These are phyloP conservation scores for Ceratocystis smalleyi DNA, from an alignment of 2,329 filamentous ascomycete genomes.

Conservation along the genomic window DNA sequence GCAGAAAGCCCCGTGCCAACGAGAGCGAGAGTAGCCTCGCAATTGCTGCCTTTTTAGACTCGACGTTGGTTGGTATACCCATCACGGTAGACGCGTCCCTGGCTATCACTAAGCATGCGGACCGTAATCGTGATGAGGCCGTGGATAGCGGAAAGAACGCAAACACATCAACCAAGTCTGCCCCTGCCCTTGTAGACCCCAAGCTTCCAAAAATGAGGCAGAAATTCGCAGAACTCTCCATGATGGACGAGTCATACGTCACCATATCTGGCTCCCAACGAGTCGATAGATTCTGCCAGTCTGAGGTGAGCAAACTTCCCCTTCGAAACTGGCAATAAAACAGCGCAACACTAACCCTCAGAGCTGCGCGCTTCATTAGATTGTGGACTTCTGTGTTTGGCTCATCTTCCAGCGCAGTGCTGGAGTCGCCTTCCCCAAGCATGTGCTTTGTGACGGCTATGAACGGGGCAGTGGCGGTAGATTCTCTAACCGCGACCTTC, in stretches of 20 bases:
- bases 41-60: slow-evolving; percentile 18
- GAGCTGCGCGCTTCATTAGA: slow-evolving; percentile 28
- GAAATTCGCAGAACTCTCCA: slow-evolving; percentile 4
- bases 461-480: slow-evolving; percentile 32
- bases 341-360: slow-evolving; percentile 7
- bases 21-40: slow-evolving; percentile 13
- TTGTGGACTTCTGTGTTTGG: slow-evolving; percentile 66
- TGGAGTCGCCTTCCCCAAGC: slow-evolving; percentile 34
- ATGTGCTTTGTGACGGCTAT: slow-evolving; percentile 75
- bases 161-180: neutral
- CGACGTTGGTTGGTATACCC: slow-evolving; percentile 15
- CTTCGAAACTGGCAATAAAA: slow-evolving; percentile 5
- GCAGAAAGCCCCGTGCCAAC: slow-evolving; percentile 25
- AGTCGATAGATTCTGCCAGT: slow-evolving; percentile 39
- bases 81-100: neutral
- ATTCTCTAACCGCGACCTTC: slow-evolving; percentile 26
- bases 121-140: neutral
- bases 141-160: neutral
- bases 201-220: neutral
- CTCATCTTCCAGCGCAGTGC: slow-evolving; percentile 48
- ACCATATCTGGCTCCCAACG: slow-evolving; percentile 31
- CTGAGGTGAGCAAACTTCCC: slow-evolving; percentile 37
- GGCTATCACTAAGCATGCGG: neutral
- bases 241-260: slow-evolving; percentile 37
- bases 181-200: neutral